Evolutionary conservation across 306 rosid genomes (phyloP), one percentile per base, ranked within the genome.

Genomic region (Vigna unguiculata): DNA sequence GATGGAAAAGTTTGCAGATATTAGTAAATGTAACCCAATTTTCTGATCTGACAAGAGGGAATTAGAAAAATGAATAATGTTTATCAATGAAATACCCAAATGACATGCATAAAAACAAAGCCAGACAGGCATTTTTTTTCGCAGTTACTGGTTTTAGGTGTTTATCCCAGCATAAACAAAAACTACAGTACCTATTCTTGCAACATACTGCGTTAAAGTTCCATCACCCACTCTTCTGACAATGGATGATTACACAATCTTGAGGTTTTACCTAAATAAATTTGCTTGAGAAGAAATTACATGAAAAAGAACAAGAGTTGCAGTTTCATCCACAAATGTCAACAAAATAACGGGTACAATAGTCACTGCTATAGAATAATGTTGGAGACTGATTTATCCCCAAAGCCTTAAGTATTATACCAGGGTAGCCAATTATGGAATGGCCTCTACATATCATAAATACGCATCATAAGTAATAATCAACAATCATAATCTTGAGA

Each of bases 91-190:
- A 46, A 68, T 25, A 17, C 57, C 41, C 59, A 49, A 41, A 13
- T 43, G 78, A 69, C 43, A 70, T 38, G 59, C 45, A 45, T 16
- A 46, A 53, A 75, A 36, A 65, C 59, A 48, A 75, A 47, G 21
- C 55, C 75, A 64, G 41, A 21, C 34, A 69, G 46, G 54, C 68
- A 28, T 24, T n/a, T 48, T 68, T 51, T 43, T 40, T 34, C 58
- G 53, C 72, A 76, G 53, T 41, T 72, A 13, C 65, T 54, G 46
- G 40, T 66, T 63, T 70, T 65, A 43, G 61, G 60, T 10, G 14
- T 48, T 71, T 58, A 30, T 43, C 36, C 24, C 55, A 52, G 36
- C 72, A 57, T 28, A 63, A 48, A 63, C 62, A 62, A 80, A 28
- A 67, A 80, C 36, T 11, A 11, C 24, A 30, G 66, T 24, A 38